A percentile compares a stretch with the other conserved stretches of the same genome.
These are phyloP conservation scores for Colletotrichum gloeosporioides DNA, from an alignment of 2,329 filamentous ascomycete genomes.

Conservation along the genomic window DNA sequence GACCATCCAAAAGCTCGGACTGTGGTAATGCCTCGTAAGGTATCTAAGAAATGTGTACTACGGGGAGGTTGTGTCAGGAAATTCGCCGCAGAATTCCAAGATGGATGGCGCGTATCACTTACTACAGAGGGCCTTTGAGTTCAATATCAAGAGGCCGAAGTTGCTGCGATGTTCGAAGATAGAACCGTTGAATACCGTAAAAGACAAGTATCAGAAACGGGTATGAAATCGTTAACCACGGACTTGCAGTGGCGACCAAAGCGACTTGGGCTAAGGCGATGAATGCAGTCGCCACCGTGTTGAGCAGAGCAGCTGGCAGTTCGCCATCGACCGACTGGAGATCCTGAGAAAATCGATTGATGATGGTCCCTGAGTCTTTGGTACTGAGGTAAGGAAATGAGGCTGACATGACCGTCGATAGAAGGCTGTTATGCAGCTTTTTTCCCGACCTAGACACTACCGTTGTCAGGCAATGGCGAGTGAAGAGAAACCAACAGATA, in stretches of 20 bases:
- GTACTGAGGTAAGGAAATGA: conserved; percentile 45
- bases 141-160: conserved; percentile 59
- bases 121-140: conserved; percentile 55
- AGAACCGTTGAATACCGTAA: conserved; percentile 51
- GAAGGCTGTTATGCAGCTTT: conserved; percentile 34
- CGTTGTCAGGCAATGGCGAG: conserved; percentile 22
- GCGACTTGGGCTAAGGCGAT: conserved; percentile 46
- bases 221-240: conserved; percentile 47
- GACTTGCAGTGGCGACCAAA: conserved; percentile 48
- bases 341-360: conserved; percentile 52
- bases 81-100: too few species aligned
- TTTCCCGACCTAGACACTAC: conserved; percentile 31
- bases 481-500: conserved; percentile 20
- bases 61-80: neutral
- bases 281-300: conserved; percentile 28
- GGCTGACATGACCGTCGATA: conserved; percentile 38
- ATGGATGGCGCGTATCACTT: conserved; percentile 8
- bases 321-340: conserved; percentile 45
- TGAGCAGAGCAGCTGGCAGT: conserved; percentile 37
- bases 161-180: conserved; percentile 65
- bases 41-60: conserved; percentile 57
- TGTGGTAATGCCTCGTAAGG: conserved; percentile 58
- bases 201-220: neutral
- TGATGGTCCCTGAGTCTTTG: conserved; percentile 45
- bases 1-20: conserved; percentile 64